phyloP scores from a whole-genome alignment of 2,329 filamentous ascomycete genomes.

The Phialophora tarda region DNA sequence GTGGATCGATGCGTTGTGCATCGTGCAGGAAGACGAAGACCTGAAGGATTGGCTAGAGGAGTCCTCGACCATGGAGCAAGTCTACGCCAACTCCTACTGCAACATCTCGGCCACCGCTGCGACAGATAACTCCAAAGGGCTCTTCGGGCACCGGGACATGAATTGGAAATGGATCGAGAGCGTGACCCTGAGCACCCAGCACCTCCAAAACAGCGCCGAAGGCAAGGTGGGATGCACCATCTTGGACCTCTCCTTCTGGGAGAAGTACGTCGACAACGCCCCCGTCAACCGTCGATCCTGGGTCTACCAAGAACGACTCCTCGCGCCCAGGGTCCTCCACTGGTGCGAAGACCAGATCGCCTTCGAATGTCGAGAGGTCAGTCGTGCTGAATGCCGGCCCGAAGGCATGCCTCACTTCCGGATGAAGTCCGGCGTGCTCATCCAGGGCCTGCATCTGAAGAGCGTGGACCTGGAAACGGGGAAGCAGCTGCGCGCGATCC shows the following conservation, averaged over 20 bases:
- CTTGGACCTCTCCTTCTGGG: constrained; percentile 19
- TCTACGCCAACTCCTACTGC: constrained; percentile 23
- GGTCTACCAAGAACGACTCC: constrained; percentile 40
- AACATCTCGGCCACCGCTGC: constrained; percentile 31
- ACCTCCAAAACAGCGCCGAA: constrained; percentile 2
- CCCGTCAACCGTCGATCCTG: constrained; percentile 37
- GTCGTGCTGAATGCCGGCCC: constrained; percentile 15
- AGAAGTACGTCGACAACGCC: constrained; percentile 19
- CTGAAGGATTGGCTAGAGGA: constrained; percentile 26
- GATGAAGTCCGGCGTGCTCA: constrained; percentile 10
- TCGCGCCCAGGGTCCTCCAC: constrained; percentile 38
- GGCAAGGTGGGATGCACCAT: constrained; percentile 16
- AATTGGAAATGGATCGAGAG: constrained; percentile 16
- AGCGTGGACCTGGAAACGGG: constrained; percentile 15
- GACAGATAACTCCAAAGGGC: constrained; percentile 12
- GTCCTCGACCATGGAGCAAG: constrained; percentile 22
- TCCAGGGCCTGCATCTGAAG: constrained; percentile 16
- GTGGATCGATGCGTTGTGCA: constrained; percentile 35
- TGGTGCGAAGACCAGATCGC: constrained; percentile 34
- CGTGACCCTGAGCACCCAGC: constrained; percentile 10
- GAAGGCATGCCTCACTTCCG: constrained; percentile 22
- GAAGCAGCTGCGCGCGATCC: constrained; percentile 12
- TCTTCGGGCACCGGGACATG: constrained; percentile 20
- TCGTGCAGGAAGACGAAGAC: constrained; percentile 27
- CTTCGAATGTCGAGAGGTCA: constrained; percentile 39